phyloP scores from a whole-genome alignment of 495 filamentous ascomycete species.

The Trichocladium uniseriatum region DNA sequence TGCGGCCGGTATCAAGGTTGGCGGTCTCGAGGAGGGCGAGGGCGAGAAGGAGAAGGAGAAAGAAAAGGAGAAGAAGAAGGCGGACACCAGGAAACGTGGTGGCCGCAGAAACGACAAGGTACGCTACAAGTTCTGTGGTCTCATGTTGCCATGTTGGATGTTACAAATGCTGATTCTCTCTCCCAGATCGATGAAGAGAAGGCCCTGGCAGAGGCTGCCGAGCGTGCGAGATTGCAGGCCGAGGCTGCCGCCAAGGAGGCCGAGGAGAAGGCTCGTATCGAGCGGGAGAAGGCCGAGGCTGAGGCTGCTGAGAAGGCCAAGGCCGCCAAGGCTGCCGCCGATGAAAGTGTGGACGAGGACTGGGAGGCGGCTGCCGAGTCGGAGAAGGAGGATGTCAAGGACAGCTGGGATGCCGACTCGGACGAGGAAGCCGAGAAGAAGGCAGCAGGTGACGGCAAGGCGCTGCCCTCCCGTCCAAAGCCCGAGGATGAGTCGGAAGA shows the following conservation, averaged over 20 bases:
- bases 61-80: slow-evolving; percentile 53
- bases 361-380: slow-evolving; percentile 83
- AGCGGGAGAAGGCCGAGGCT: slow-evolving; percentile 43
- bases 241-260: slow-evolving; percentile 55
- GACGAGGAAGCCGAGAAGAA: slow-evolving; percentile 58
- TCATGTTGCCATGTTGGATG: not conserved
- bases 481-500: slow-evolving; percentile 9
- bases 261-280: slow-evolving; percentile 41
- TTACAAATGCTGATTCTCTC: not conserved
- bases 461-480: slow-evolving; percentile 32
- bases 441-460: slow-evolving; percentile 21
- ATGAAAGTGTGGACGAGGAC: slow-evolving; percentile 61
- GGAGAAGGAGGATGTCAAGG: slow-evolving; percentile 67
- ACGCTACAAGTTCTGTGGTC: slow-evolving; percentile 5
- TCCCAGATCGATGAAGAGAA: slow-evolving; percentile 53
- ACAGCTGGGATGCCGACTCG: slow-evolving; percentile 85
- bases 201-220: slow-evolving; percentile 61
- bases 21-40: slow-evolving; percentile 54
- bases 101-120: slow-evolving; percentile 52
- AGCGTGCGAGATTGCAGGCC: slow-evolving; percentile 53
- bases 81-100: slow-evolving; percentile 63
- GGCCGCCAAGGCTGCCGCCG: slow-evolving; percentile 42
- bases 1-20: slow-evolving; percentile 74
- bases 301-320: slow-evolving; percentile 50
- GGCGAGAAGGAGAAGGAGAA: slow-evolving; percentile 51